Evolutionary conservation across 257 asterid species (phyloP).

Genomic region (Solanum pimpinellifolium): DNA sequence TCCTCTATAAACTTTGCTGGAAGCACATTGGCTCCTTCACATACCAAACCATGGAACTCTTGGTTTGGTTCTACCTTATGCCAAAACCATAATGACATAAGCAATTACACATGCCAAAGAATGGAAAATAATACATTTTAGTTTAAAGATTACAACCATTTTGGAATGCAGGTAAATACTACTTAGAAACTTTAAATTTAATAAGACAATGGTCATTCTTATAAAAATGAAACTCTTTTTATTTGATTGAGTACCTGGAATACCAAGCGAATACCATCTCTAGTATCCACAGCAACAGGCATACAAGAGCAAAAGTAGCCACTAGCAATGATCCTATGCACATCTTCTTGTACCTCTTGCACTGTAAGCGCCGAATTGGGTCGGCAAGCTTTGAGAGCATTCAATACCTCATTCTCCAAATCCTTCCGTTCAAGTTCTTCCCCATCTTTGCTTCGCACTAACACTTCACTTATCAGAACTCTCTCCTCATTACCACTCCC

Average conservation of each 20-base stretch:
- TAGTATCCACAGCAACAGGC: constrained; percentile 97
- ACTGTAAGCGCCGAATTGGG: constrained; percentile 84
- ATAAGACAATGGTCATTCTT: background rate
- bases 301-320: constrained; percentile 86
- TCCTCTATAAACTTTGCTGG: constrained; percentile 84
- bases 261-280: constrained; percentile 86
- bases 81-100: constrained; percentile 27
- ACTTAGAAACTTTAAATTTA: background rate
- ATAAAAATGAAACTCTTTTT: background rate
- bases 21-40: constrained; percentile 98
- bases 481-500: constrained; percentile 67
- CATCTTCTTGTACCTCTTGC: constrained; percentile 93
- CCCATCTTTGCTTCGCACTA: constrained; percentile 87
- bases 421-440: constrained; percentile 95
- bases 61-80: constrained; percentile 97
- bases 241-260: constrained; percentile 59
- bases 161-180: background rate
- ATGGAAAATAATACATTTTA: background rate
- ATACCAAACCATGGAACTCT: constrained; percentile 94
- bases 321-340: constrained; percentile 80
- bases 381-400: constrained; percentile 79
- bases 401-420: constrained; percentile 72
- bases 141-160: background rate
- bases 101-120: constrained; percentile 3
- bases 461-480: constrained; percentile 81